Conservation (phyloP, 1,284 basidiomycete species). For the Termitomyces sp. region DNA sequence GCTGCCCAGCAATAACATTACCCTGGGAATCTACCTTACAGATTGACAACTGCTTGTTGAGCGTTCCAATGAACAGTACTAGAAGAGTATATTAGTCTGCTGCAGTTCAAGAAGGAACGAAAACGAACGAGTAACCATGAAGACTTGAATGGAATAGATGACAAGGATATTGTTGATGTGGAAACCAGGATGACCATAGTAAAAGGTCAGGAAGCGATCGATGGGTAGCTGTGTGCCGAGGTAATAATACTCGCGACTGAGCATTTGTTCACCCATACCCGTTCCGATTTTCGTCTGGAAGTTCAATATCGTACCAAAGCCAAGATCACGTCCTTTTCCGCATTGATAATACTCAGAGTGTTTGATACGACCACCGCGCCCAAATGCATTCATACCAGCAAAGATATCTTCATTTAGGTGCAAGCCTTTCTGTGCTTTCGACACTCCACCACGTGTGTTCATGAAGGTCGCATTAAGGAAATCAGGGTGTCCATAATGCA, state of each 20-base stretch:
- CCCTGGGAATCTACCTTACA: constrained; percentile 82
- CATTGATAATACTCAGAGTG: constrained; percentile 99
- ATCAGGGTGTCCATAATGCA: constrained; percentile 99
- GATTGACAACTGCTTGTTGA: constrained; percentile 86
- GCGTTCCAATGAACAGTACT: constrained; percentile 90
- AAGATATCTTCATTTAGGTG: constrained; percentile 99
- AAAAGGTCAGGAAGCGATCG: constrained; percentile 99
- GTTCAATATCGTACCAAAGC: constrained; percentile 98
- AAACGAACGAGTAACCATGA: constrained; percentile 81
- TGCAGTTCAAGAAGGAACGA: constrained; percentile 17
- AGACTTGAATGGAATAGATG: constrained; percentile 93
- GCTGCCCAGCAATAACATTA: constrained; percentile 74
- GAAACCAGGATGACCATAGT: constrained; percentile 99
- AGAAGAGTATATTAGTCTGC: constrained; percentile 17
- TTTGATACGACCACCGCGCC: constrained; percentile 98
- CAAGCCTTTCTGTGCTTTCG: constrained; percentile 98
- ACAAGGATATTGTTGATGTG: constrained; percentile 99
- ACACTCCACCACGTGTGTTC: constrained; percentile 98
- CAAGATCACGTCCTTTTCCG: constrained; percentile 98
- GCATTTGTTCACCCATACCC: constrained; percentile 99
- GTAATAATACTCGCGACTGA: constrained; percentile 99
- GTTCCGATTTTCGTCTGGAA: constrained; percentile 99
- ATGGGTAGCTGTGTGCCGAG: constrained; percentile 96
- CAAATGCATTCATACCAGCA: constrained; percentile 99
- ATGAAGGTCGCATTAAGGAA: constrained; percentile 99